Evolutionary conservation across 495 filamentous ascomycete species (phyloP).

Genomic region (Aspergillus coremiiformis): DNA sequence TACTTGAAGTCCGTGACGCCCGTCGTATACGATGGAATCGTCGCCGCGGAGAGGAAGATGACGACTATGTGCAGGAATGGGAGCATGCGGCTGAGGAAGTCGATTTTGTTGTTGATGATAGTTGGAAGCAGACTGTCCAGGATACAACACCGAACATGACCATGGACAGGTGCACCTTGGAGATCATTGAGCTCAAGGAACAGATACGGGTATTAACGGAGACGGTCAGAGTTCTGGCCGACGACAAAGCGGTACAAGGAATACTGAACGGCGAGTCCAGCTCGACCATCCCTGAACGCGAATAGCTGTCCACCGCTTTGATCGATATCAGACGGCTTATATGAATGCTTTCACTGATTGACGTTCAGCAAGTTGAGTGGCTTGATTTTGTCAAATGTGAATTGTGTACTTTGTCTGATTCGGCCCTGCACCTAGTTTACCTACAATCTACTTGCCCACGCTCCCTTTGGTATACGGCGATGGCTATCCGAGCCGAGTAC

Average conservation of each 20-base stretch:
- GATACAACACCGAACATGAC: constrained; percentile 70
- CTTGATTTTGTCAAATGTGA: not conserved
- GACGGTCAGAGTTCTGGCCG: constrained; percentile 42
- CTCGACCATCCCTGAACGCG: constrained; percentile 10
- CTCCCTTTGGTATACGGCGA: not conserved
- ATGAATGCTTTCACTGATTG: not conserved
- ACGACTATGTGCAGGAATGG: constrained; percentile 87
- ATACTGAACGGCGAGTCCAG: constrained; percentile 11
- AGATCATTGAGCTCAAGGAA: constrained; percentile 58
- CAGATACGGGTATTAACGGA: constrained; percentile 64
- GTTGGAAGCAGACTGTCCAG: constrained; percentile 71
- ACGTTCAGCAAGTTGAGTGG: not conserved
- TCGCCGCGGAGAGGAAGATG: constrained; percentile 75
- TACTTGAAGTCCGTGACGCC: constrained; percentile 65
- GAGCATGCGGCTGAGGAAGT: constrained; percentile 67
- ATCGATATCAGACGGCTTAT: too few species aligned
- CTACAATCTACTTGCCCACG: not conserved
- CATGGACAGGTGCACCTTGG: constrained; percentile 57
- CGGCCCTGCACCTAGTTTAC: not conserved
- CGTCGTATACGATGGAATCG: constrained; percentile 62
- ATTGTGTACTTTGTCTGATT: not conserved
- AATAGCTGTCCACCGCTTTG: not conserved
- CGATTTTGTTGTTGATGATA: constrained; percentile 72
- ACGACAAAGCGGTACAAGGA: constrained; percentile 13
- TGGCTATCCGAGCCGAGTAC: not conserved